These are phyloP conservation scores for Penicillium simplicissimum DNA, from an alignment of 495 filamentous ascomycete species.

Conservation along the genomic window DNA sequence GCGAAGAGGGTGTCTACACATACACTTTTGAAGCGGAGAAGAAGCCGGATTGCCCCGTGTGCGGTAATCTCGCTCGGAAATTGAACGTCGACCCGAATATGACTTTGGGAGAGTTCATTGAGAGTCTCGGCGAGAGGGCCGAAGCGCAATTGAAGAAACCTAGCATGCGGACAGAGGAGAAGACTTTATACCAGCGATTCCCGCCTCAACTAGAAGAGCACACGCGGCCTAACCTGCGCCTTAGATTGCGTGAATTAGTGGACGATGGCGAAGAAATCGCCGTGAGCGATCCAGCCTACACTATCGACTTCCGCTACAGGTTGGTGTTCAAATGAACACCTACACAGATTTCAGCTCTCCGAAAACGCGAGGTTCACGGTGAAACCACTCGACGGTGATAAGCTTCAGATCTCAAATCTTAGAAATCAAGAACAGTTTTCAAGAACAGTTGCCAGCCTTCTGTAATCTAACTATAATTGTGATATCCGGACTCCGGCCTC, in stretches of 20 bases:
- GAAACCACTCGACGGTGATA: conserved; percentile 21
- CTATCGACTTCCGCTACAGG: conserved; percentile 70
- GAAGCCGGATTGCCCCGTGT: conserved; percentile 93
- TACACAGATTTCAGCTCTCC: not conserved
- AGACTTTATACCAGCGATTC: conserved; percentile 85
- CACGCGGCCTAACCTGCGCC: conserved; percentile 77
- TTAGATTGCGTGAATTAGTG: conserved; percentile 68
- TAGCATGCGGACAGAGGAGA: conserved; percentile 75
- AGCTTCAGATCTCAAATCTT: conserved; percentile 25
- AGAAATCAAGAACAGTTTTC: conserved; percentile 29
- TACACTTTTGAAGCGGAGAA: conserved; percentile 93
- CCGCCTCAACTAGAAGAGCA: conserved; percentile 78
- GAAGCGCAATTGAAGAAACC: conserved; percentile 91
- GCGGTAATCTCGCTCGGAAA: conserved; percentile 75
- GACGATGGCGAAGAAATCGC: conserved; percentile 70
- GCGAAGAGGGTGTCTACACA: conserved; percentile 92
- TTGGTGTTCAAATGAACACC: conserved; percentile 45
- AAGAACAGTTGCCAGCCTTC: conserved; percentile 32
- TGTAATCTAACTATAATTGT: conserved; percentile 30
- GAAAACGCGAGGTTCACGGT: not conserved
- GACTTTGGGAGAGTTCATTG: conserved; percentile 84
- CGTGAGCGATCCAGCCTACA: conserved; percentile 80
- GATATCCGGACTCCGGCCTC: conserved; percentile 40
- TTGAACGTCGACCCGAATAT: conserved; percentile 66
- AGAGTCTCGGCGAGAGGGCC: conserved; percentile 76